Percentiles rank a stretch among this genome's conserved stretches.
phyloP scores from a whole-genome alignment of 2,329 filamentous ascomycete species.

The Trichoderma gracile region DNA sequence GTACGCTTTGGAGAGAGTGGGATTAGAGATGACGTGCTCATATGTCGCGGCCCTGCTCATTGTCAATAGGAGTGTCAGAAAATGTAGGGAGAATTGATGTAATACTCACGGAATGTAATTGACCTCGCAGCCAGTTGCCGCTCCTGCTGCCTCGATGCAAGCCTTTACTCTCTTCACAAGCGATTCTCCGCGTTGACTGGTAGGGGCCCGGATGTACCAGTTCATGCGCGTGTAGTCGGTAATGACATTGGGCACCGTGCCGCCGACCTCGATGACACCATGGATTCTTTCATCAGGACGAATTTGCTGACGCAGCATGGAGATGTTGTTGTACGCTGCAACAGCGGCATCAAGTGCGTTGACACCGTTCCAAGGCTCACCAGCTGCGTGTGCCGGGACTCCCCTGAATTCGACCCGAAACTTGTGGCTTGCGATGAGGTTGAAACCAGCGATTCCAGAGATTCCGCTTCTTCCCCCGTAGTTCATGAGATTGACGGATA shows the following conservation, averaged over 20 bases:
- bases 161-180: conserved; percentile 38
- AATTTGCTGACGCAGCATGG: conserved; percentile 43
- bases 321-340: conserved; percentile 40
- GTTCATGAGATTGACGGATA: conserved; percentile 22
- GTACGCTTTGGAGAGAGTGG: conserved; percentile 47
- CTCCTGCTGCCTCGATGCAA: conserved; percentile 41
- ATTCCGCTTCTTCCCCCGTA: not conserved
- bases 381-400: conserved; percentile 40
- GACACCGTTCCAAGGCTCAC: conserved; percentile 41
- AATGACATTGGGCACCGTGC: conserved; percentile 44
- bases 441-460: conserved; percentile 34
- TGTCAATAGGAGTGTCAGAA: not conserved
- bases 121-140: conserved; percentile 40
- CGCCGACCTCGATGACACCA: conserved; percentile 41
- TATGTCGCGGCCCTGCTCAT: conserved; percentile 42
- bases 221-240: conserved; percentile 43
- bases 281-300: conserved; percentile 42
- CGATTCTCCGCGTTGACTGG: conserved; percentile 34
- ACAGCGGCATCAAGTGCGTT: conserved; percentile 45
- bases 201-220: conserved; percentile 43
- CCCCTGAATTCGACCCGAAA: conserved; percentile 40
- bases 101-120: conserved; percentile 40
- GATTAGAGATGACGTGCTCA: conserved; percentile 48
- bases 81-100: too few species aligned
- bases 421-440: conserved; percentile 39